Conservation (phyloP, 192 early-diverging fungal species). For the Entomortierella beljakovae region DNA sequence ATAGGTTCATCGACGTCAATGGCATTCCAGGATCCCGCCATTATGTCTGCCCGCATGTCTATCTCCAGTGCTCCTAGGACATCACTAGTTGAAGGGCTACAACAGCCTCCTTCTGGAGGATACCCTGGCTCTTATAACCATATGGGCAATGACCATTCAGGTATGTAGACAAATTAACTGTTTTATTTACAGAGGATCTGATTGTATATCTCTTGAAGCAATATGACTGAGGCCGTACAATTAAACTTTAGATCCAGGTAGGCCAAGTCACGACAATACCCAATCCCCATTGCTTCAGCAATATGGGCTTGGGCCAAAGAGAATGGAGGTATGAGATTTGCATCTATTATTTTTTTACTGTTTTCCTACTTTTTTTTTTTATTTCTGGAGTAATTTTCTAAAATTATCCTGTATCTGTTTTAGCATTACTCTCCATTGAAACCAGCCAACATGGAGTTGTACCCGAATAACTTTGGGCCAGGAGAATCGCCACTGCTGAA, state of each 20-base stretch:
- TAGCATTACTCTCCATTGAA: constrained; percentile 38
- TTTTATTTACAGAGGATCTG: background rate
- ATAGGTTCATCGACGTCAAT: constrained; percentile 19
- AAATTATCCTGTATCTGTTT: background rate
- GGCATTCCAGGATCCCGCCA: constrained; percentile 70
- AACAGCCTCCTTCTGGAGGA: constrained; percentile 11
- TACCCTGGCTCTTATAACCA: constrained; percentile 5
- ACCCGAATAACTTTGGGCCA: constrained; percentile 34
- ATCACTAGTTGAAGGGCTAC: constrained; percentile 37
- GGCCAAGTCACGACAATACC: background rate
- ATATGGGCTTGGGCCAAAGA: constrained; percentile 21
- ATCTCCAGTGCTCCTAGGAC: constrained; percentile 10
- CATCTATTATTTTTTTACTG: background rate
- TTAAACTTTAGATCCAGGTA: background rate
- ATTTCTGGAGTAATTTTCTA: background rate
- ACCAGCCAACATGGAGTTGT: constrained; percentile 24
- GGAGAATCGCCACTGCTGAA: constrained; percentile 50
- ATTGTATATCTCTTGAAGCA: background rate
- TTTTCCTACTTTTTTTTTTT: background rate
- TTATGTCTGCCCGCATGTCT: constrained; percentile 65
- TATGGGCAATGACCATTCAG: constrained; percentile 24
- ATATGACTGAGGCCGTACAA: too few species aligned
- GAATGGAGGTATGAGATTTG: constrained; percentile 29
- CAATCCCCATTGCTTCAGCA: constrained; percentile 29
- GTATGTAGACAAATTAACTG: too few species aligned